Conservation (phyloP, 208 protist genomes). For the Trypanosoma avium region DNA sequence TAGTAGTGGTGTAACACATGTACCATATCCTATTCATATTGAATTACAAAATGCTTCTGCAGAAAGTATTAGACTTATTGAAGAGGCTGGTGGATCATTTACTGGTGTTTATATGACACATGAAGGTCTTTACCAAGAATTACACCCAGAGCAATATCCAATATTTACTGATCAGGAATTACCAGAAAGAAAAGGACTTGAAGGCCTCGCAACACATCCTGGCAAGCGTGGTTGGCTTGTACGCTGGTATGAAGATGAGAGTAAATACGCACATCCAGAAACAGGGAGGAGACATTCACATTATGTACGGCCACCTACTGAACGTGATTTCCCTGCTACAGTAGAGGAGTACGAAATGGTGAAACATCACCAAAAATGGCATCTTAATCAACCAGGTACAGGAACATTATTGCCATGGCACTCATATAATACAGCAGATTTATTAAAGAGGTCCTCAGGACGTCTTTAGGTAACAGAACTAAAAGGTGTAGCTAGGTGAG, state of each 20-base stretch:
- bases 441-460: constrained; percentile 40
- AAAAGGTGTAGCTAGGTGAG: too few species aligned
- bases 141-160: constrained; percentile 87
- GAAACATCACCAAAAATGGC: constrained; percentile 94
- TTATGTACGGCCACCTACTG: constrained; percentile 74
- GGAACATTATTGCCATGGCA: constrained; percentile 89
- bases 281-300: constrained; percentile 76
- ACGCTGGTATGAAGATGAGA: constrained; percentile 89
- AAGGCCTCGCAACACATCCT: constrained; percentile 71
- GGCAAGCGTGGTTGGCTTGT: constrained; percentile 80
- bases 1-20: constrained; percentile 51
- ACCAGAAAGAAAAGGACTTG: constrained; percentile 76
- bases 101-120: constrained; percentile 88
- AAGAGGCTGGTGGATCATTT: constrained; percentile 87
- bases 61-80: constrained; percentile 77
- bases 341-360: constrained; percentile 87
- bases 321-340: constrained; percentile 85
- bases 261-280: constrained; percentile 84
- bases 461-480: constrained; percentile 10
- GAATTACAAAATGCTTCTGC: constrained; percentile 89
- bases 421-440: constrained; percentile 71
- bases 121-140: constrained; percentile 87
- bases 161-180: constrained; percentile 82
- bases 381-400: constrained; percentile 86
- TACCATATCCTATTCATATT: constrained; percentile 85